Evolutionary conservation across 257 asterid species (phyloP), one percentile per base, ranked within the genome.

Genomic region (Solanum okadae): DNA sequence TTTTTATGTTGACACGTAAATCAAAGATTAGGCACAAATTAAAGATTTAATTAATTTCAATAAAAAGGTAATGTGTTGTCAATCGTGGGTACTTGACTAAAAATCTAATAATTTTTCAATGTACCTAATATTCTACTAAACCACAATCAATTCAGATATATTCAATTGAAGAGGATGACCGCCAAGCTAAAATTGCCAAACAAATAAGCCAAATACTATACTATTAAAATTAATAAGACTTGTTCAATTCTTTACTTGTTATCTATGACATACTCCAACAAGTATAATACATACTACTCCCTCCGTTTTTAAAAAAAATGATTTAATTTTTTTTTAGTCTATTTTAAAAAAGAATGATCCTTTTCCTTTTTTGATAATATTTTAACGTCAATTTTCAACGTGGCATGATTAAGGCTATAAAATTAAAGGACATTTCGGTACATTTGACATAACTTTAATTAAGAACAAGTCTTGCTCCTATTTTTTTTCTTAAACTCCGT

Each of bases 371-470:
- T 5, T 15, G 8, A 15, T 0, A 5, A 15, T 5, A 49, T 49
- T 49, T 5, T 49, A 49, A 49, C 1, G 15, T 0, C 0, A 49
- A 0, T 5, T 15, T 49, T 49, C 0, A 0, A 14, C 7, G 0
- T 49, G 22, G 0, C 59, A 49, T 49, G 0, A 5, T 49, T 49
- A 49, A 14, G 3, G 1, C 3, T 6, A 49, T 3, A 49, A 49
- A 2, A 49, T 49, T 0, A 5, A 46, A 46, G 3, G 20, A 10
- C 14, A 38, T 38, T 38, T 1, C 1, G 11, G 0, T 44, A 42
- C 0, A 42, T 44, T 44, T 12, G 52, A 44, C 16, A 12, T 11
- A 11, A 44, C 0, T 44, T 44, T 44, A 42, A 4, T 42, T 42
- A 11, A 42, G 5, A 3, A 42, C 2, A 46, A 46, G 1, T 40